phyloP scores from a whole-genome alignment of 108 stramenopile species.

The Chaetoceros tenuissimus region DNA sequence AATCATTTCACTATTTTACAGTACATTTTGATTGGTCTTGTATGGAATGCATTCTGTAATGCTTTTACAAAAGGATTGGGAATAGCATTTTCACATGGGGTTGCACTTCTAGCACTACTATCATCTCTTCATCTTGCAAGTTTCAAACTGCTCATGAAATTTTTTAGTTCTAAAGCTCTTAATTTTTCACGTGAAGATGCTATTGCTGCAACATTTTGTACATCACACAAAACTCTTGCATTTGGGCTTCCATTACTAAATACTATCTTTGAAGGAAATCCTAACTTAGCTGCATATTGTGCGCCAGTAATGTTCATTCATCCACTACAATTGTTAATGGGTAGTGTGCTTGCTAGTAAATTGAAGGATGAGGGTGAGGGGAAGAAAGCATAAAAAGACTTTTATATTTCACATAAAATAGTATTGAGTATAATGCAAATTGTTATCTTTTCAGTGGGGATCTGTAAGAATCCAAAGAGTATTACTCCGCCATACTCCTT shows the following conservation, averaged over 20 bases:
- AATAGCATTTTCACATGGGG: slow-evolving; percentile 38
- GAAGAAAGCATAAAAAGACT: too few species aligned
- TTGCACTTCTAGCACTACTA: slow-evolving; percentile 44
- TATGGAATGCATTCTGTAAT: slow-evolving; percentile 90
- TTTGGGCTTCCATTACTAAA: slow-evolving; percentile 87
- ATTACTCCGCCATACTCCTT: too few species aligned
- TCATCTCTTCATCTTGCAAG: slow-evolving; percentile 59
- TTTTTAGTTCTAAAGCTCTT: slow-evolving; percentile 37
- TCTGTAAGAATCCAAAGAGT: too few species aligned
- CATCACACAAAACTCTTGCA: slow-evolving; percentile 85
- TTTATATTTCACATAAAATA: too few species aligned
- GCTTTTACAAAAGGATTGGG: slow-evolving; percentile 74
- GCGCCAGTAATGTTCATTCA: slow-evolving; percentile 90
- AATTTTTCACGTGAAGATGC: slow-evolving; percentile 39
- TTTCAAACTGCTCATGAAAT: slow-evolving; percentile 31
- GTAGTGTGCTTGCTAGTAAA: slow-evolving; percentile 56
- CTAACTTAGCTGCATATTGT: slow-evolving; percentile 71
- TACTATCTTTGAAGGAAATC: slow-evolving; percentile 81
- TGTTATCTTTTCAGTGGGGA: too few species aligned
- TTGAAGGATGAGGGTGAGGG: too few species aligned
- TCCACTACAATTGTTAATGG: slow-evolving; percentile 79
- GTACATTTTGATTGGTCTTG: slow-evolving; percentile 75
- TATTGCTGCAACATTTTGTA: slow-evolving; percentile 75
- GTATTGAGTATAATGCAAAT: too few species aligned
- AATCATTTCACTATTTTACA: slow-evolving; percentile 1